Conservation (phyloP, 106 monocot genomes). For the Dioscorea zingiberensis region DNA sequence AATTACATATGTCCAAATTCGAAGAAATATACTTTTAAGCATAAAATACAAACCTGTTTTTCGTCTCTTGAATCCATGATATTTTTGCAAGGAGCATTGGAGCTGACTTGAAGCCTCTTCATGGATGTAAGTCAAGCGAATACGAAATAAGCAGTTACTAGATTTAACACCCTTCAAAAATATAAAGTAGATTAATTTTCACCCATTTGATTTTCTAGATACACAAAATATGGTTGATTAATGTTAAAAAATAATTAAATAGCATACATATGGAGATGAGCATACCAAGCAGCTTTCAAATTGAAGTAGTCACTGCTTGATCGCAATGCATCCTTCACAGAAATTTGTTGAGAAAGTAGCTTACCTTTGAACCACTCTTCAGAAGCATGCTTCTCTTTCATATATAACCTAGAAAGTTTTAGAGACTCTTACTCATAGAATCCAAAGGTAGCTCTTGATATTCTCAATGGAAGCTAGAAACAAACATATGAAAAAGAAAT, state of each 20-base stretch:
- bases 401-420: conserved; percentile 48
- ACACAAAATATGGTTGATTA: neutral
- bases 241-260: neutral
- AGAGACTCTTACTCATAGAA: neutral
- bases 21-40: neutral
- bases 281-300: conserved; percentile 72
- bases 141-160: conserved; percentile 35
- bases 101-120: conserved; percentile 50
- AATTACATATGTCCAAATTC: too few species aligned
- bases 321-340: conserved; percentile 84
- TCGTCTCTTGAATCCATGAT: conserved; percentile 29
- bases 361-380: conserved; percentile 60
- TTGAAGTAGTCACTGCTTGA: conserved; percentile 33
- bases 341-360: conserved; percentile 29
- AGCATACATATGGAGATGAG: neutral
- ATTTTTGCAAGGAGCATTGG: conserved; percentile 33
- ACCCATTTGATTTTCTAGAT: neutral
- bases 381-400: conserved; percentile 57
- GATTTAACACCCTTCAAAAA: conserved; percentile 60
- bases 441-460: neutral
- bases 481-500: too few species aligned
- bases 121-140: conserved; percentile 61
- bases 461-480: too few species aligned
- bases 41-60: conserved; percentile 36
- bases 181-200: too few species aligned